These are phyloP conservation scores for Trichoderma atrobrunneum DNA, from an alignment of 2,329 filamentous ascomycete genomes.

Conservation along the genomic window DNA sequence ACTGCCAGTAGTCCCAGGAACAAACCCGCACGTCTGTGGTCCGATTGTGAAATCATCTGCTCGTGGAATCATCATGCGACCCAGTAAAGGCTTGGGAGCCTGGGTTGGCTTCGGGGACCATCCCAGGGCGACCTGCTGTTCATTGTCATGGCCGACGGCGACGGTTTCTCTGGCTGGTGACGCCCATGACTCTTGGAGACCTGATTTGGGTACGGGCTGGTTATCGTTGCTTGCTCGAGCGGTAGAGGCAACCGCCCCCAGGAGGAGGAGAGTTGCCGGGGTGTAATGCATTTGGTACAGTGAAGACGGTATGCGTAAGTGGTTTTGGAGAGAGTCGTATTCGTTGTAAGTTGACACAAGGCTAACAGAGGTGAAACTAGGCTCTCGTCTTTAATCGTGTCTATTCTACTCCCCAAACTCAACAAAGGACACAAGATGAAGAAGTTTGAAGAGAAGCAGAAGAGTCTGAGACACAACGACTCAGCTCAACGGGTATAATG, in stretches of 20 bases:
- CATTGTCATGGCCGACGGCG: constrained; percentile 16
- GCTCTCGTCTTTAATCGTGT: too few species aligned
- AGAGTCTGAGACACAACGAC: background rate
- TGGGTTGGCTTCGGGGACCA: constrained; percentile 34
- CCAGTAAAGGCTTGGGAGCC: constrained; percentile 29
- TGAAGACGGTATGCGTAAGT: background rate
- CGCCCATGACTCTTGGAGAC: constrained; percentile 30
- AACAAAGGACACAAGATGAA: background rate
- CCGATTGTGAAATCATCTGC: constrained; percentile 30
- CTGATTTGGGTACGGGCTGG: constrained; percentile 22
- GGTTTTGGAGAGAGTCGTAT: background rate
- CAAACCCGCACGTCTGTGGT: constrained; percentile 33
- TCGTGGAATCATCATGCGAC: constrained; percentile 31
- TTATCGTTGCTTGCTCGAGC: constrained; percentile 27
- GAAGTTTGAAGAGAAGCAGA: background rate
- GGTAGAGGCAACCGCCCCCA: constrained; percentile 19
- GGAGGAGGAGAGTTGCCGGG: constrained; percentile 24
- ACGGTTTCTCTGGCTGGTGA: constrained; percentile 30
- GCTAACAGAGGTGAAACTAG: background rate
- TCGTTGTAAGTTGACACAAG: background rate
- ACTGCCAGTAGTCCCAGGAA: constrained; percentile 28
- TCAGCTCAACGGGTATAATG: background rate
- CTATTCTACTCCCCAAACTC: background rate
- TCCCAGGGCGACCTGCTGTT: constrained; percentile 30
- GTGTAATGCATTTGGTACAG: constrained; percentile 10